Conservation (phyloP, 805 yeast genomes). For the Ogataea degrootiae region DNA sequence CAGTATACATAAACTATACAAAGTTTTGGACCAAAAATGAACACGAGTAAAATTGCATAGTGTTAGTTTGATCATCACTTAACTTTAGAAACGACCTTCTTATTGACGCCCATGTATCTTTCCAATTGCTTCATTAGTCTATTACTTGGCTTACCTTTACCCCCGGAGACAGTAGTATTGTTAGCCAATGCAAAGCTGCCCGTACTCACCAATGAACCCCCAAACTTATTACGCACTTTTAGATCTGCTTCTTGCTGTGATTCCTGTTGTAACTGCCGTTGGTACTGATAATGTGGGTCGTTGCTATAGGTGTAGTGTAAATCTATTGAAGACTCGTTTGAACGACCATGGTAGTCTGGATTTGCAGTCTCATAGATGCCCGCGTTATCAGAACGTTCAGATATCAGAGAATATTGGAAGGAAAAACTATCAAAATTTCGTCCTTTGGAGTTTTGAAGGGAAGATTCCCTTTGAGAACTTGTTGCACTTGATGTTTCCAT, state of each 20-base stretch:
- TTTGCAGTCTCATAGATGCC: not conserved
- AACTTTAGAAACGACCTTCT: not conserved
- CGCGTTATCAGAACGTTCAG: not conserved
- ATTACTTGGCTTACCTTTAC: conserved; percentile 3
- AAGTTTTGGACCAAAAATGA: no score
- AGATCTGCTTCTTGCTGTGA: not conserved
- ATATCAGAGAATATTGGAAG: conserved; percentile 1
- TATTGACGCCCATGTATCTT: conserved; percentile 5
- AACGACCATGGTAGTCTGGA: not conserved
- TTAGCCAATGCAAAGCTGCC: not conserved
- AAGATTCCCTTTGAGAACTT: not conserved
- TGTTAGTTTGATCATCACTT: no score
- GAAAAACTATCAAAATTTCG: conserved; percentile 1
- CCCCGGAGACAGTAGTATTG: not conserved
- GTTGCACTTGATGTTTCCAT: not conserved
- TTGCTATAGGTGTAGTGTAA: not conserved
- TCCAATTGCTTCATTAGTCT: conserved; percentile 8
- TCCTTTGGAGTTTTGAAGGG: not conserved
- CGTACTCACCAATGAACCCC: not conserved
- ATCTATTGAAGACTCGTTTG: not conserved
- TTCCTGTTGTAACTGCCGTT: not conserved
- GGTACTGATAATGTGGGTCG: conserved; percentile 1
- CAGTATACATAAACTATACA: no score
- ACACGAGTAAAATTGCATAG: no score
- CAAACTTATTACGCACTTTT: not conserved